Percentiles rank a stretch among this genome's conserved stretches.
Evolutionary conservation across 208 protist genomes (phyloP).

Genomic region (Crithidia bombi): DNA sequence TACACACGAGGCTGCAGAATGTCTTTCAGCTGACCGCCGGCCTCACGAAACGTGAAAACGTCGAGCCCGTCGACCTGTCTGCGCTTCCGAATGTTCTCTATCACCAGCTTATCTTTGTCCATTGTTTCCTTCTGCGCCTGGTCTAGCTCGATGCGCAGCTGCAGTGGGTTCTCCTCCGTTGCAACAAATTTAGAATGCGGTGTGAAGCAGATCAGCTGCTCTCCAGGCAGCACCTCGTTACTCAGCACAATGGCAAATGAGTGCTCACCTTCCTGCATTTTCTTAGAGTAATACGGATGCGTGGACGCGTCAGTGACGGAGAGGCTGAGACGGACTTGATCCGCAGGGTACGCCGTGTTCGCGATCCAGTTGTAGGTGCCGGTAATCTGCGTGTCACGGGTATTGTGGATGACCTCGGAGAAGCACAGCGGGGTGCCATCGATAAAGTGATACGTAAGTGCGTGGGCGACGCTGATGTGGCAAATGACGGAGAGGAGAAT

Average conservation of each 20-base stretch:
- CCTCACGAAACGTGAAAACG: conserved; percentile 70
- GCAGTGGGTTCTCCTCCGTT: conserved; percentile 10
- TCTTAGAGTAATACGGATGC: conserved; percentile 17
- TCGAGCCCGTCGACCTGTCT: conserved; percentile 57
- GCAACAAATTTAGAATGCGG: conserved; percentile 13
- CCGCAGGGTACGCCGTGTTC: background rate
- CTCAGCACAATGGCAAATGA: conserved; percentile 24
- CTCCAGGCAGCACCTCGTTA: conserved; percentile 3
- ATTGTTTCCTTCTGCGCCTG: conserved; percentile 3
- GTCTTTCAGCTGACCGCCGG: conserved; percentile 64
- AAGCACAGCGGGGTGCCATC: conserved; percentile 63
- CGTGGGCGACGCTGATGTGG: conserved; percentile 14
- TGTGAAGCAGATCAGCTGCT: conserved; percentile 34
- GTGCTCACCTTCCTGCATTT: conserved; percentile 34
- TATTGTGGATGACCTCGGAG: conserved; percentile 49
- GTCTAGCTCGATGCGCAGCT: conserved; percentile 29
- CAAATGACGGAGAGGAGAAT: conserved; percentile 13
- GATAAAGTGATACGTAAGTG: conserved; percentile 50
- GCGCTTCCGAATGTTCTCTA: conserved; percentile 17
- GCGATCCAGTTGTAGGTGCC: conserved; percentile 51
- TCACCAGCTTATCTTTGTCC: conserved; percentile 14
- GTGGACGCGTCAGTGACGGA: conserved; percentile 13
- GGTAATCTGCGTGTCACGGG: conserved; percentile 35
- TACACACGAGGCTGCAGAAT: conserved; percentile 62
- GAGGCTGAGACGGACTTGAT: conserved; percentile 11